Base-by-base conservation (phyloP, 2,329 filamentous ascomycete species). In the Aspergillus piperis region DNA sequence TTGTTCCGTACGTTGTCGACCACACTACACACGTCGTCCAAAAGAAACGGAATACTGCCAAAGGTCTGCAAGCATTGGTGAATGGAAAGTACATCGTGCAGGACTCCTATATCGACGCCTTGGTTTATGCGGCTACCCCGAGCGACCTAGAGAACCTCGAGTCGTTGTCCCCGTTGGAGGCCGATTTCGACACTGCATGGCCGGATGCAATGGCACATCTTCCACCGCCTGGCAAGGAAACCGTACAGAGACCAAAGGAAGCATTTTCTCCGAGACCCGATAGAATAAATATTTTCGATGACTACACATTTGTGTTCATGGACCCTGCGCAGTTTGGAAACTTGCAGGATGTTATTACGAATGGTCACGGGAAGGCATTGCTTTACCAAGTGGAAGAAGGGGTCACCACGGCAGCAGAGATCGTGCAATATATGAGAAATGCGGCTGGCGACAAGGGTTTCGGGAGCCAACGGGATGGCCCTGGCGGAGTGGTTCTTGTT, bases 291-390 rank as follows among this genome's bases (percentile, higher is more conserved):
- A 82, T 99, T 0, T 98, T 99, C 66, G 86, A 90, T 10, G 91
- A 90, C 2, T 95, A 93, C 70, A 94, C 89, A 0, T 97, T 98
- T 70, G 82, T 99, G 3, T 96, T 98, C 69, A 89, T 93, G 65
- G 88, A 93, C 57, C 76, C 84, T 56, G 80, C 80, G 2, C 94
- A 98, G 73, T 92, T 88, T 73, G 86, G 91, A 7, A 91, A 85
- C 64, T 80, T 99, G 4, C 79, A 90, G 47, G 86, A 87, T 0
- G 87, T 89, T 0, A 89, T 99, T 62, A 89, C 88, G 0, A 87
- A 87, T 61, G 95, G 90, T 4, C 86, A 88, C 60, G 95, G 95
- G 7, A 98, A 98, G 73, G 90, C 91, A 1, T 73, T 96, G 5
- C 76, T 90, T 4, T 87, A 84, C 60, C 79, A 86, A 27, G 82